phyloP scores from a whole-genome alignment of 805 yeast genomes.

The Saturnispora dispora region DNA sequence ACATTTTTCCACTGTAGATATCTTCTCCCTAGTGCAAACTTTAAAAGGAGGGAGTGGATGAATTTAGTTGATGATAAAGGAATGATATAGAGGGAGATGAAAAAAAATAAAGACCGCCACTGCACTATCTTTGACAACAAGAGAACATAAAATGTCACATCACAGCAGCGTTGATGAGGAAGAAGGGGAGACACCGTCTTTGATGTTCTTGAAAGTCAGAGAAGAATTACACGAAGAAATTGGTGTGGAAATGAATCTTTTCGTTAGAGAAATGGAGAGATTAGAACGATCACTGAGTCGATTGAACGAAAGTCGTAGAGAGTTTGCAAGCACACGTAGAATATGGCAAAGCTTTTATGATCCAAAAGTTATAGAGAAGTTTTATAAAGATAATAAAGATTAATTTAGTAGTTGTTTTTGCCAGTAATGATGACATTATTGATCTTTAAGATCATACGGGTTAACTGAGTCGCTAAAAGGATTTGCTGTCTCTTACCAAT shows the following conservation, averaged over 20 bases:
- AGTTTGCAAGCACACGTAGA: constrained; percentile 11
- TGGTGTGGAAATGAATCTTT: constrained; percentile 5
- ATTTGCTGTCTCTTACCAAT: constrained; percentile 97
- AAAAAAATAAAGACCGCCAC: neutral
- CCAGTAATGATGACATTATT: constrained; percentile 83
- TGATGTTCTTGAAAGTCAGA: constrained; percentile 9
- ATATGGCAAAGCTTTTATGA: constrained; percentile 20
- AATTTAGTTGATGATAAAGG: neutral
- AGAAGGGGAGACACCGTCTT: neutral
- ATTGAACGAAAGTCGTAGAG: constrained; percentile 4
- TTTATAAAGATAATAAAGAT: constrained; percentile 8
- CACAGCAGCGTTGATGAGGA: neutral
- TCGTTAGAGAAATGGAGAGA: constrained; percentile 12
- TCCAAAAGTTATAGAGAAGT: constrained; percentile 14
- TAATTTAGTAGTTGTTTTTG: constrained; percentile 23
- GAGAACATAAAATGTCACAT: neutral
- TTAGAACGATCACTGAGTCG: constrained; percentile 8
- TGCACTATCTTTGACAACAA: neutral
- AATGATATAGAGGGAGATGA: neutral
- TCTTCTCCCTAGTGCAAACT: neutral
- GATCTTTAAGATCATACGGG: constrained; percentile 95
- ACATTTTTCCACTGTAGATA: neutral
- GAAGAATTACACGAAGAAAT: constrained; percentile 4
- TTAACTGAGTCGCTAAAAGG: constrained; percentile 89
- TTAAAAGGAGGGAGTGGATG: neutral